Conservation (phyloP, 495 filamentous ascomycete species). For the Penicillium soppii region DNA sequence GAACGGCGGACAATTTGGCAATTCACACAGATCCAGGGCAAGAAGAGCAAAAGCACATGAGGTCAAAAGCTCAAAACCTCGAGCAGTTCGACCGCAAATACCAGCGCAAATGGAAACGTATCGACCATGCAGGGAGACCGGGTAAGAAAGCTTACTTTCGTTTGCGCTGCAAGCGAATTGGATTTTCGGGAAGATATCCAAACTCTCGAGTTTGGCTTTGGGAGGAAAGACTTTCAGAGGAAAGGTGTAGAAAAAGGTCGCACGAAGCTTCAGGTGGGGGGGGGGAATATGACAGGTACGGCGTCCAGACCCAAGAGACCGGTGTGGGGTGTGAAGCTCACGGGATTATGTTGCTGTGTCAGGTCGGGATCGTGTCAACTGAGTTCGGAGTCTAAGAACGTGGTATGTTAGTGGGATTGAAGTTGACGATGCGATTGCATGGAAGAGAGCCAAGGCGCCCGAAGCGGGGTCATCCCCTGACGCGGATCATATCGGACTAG, state of each 20-base stretch:
- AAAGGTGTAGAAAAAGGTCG: neutral
- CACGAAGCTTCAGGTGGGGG: neutral
- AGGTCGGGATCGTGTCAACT: neutral
- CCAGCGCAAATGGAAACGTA: slow-evolving; percentile 4
- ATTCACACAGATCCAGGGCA: neutral
- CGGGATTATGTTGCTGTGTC: neutral
- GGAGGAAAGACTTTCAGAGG: no score
- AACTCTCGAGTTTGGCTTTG: neutral
- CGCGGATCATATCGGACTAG: slow-evolving; percentile 1
- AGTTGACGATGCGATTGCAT: neutral
- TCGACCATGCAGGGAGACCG: neutral
- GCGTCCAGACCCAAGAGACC: slow-evolving; percentile 3
- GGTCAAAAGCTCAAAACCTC: neutral
- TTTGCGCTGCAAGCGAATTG: slow-evolving; percentile 15
- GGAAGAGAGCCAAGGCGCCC: slow-evolving; percentile 3
- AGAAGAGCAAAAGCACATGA: neutral
- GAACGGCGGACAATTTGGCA: neutral
- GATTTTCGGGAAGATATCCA: neutral
- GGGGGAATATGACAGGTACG: neutral
- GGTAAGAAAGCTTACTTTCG: slow-evolving; percentile 17
- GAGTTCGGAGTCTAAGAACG: slow-evolving; percentile 1
- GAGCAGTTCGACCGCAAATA: neutral
- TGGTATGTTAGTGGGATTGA: slow-evolving; percentile 8
- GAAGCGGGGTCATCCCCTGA: slow-evolving; percentile 9
- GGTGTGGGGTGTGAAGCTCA: neutral